Evolutionary conservation across 164 flowering plant species (phyloP), one percentile per base, ranked within the genome.

Genomic region (Kingdonia uniflora): DNA sequence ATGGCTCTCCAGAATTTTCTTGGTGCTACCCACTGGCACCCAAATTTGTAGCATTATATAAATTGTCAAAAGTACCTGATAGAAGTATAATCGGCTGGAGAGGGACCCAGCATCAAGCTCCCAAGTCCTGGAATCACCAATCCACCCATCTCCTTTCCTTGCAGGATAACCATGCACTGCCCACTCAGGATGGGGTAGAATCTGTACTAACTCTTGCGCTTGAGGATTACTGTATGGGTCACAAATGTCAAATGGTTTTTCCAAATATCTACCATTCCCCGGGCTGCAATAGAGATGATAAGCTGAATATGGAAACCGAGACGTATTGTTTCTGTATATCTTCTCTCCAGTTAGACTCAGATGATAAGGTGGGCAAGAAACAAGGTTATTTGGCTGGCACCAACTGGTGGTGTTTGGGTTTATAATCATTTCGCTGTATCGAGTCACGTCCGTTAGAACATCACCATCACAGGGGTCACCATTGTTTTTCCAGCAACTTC

Each of bases 191-290:
- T 29, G n/a, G n/a, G n/a, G n/a, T n/a, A n/a, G n/a, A n/a, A n/a
- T n/a, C n/a, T n/a, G n/a, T n/a, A n/a, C n/a, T n/a, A n/a, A n/a
- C n/a, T n/a, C n/a, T n/a, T n/a, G n/a, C n/a, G n/a, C n/a, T n/a
- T n/a, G n/a, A n/a, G n/a, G n/a, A n/a, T n/a, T 86, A 70, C 91
- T 83, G 58, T 86, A 86, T 39, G 95, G 95, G 60, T 85, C 95
- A 66, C 95, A 85, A 15, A 58, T 54, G 58, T 69, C 64, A 16
- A 50, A 58, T 21, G 87, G 90, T 35, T 61, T 14, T 66, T 81
- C 86, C 52, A 72, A 25, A 62, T 70, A 44, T 22, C 65, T 13
- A 0, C 86, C 91, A 72, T 78, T 86, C n/a, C 80, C 85, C 0
- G 85, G 91, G 35, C 74, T 82, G 57, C 91, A 86, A 43, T 83